A percentile compares a stretch with the other conserved stretches of the same genome.
These are phyloP conservation scores for Chernovozyma aurita DNA, from an alignment of 1,139 yeast species.

Conservation along the genomic window DNA sequence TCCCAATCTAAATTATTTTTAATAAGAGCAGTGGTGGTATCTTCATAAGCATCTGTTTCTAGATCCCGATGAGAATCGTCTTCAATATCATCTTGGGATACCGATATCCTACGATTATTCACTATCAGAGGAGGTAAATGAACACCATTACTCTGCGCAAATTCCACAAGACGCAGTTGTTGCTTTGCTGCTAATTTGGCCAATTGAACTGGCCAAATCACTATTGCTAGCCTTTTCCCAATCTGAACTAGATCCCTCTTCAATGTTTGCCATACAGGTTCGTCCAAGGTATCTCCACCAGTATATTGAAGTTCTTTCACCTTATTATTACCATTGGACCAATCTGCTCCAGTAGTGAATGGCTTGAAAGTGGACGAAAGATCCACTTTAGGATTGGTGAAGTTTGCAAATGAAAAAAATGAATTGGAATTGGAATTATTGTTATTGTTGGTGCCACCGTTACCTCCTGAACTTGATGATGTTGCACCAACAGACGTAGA, in stretches of 20 bases:
- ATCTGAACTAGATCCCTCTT: slow-evolving; percentile 65
- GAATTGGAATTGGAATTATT: background rate
- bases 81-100: slow-evolving; percentile 19
- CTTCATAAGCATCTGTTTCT: slow-evolving; percentile 2
- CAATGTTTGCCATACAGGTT: slow-evolving; percentile 68
- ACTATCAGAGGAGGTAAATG: slow-evolving; percentile 37
- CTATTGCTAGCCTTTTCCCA: slow-evolving; percentile 59
- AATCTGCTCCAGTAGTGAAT: slow-evolving; percentile 22
- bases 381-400: slow-evolving; percentile 39
- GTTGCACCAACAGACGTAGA: slow-evolving; percentile 1
- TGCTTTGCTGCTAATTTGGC: slow-evolving; percentile 40
- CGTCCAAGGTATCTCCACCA: slow-evolving; percentile 85
- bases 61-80: slow-evolving; percentile 14
- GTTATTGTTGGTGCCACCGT: background rate
- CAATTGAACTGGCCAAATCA: slow-evolving; percentile 65
- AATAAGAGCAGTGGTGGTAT: slow-evolving; percentile 12
- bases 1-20: slow-evolving; percentile 64
- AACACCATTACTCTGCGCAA: slow-evolving; percentile 44
- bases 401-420: slow-evolving; percentile 16
- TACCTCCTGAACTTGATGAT: background rate
- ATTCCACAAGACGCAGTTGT: slow-evolving; percentile 38
- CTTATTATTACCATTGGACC: slow-evolving; percentile 44
- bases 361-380: slow-evolving; percentile 38
- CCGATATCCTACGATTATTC: slow-evolving; percentile 26
- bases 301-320: slow-evolving; percentile 68